Evolutionary conservation across 129 eudicot species (phyloP), one percentile per base, ranked within the genome.

Genomic region (Arctium minus): DNA sequence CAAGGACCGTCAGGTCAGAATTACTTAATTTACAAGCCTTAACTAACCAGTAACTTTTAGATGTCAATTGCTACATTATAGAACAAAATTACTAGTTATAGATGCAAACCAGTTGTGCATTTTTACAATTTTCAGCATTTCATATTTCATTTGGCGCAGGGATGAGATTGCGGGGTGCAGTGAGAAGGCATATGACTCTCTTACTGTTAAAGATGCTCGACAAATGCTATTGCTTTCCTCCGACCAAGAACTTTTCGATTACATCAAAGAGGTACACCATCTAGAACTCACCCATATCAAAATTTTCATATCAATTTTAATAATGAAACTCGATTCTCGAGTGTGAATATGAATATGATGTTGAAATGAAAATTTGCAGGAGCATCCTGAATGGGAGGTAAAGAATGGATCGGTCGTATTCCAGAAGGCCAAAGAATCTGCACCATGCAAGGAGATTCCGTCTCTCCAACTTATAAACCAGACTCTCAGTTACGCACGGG

Each of bases 101-200:
- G 13, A 8, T 67, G 33, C 71, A 67, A 67, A 67, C 27, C 13
- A 67, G 35, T 67, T 8, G 68, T 60, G 15, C 12, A 22, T 67
- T 64, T 64, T 22, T 22, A 53, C 22, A n/a, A n/a, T 60, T 60
- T 60, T 60, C 27, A 60, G 68, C 4, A 17, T 29, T 60, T 60
- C 29, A 29, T 67, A 67, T 27, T 67, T 17, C 2, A 18, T 60
- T 60, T 60, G 68, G 8, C 81, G 81, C 85, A 95, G 98, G 89
- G 98, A 95, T 80, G 99, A 96, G 92, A 96, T 96, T 79, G 94
- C 98, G 3, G 99, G 99, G 32, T 96, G 99, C 87, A 92, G 99
- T 80, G 99, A 95, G 85, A 95, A 95, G 89, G 99, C 99, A 18
- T 96, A 91, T 35, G 99, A 96, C 85, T 88, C 91, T 69, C 97